Percentiles rank a stretch among this genome's conserved stretches.
Conservation (phyloP, 1,139 yeast species). For the Diutina ranongensis region DNA sequence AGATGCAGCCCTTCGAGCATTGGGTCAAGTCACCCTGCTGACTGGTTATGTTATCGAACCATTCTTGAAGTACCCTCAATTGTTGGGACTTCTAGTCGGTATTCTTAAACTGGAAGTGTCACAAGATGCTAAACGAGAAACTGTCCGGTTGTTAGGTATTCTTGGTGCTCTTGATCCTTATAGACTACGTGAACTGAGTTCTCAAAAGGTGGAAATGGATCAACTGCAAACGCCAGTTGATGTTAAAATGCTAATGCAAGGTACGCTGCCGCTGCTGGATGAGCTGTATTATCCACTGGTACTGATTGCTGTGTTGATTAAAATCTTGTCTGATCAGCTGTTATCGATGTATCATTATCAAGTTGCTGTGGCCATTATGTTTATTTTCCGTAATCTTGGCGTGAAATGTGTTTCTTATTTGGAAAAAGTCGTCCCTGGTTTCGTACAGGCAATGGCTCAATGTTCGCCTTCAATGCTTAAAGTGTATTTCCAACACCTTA, state of each 20-base stretch:
- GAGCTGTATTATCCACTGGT: conserved; percentile 88
- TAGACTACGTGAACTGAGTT: conserved; percentile 64
- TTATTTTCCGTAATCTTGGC: conserved; percentile 82
- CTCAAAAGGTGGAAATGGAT: conserved; percentile 52
- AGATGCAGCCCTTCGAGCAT: conserved; percentile 77
- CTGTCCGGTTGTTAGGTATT: conserved; percentile 81
- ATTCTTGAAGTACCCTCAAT: conserved; percentile 77
- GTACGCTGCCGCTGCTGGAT: conserved; percentile 87
- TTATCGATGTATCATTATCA: conserved; percentile 79
- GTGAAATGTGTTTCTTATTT: conserved; percentile 79
- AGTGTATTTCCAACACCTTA: conserved; percentile 81
- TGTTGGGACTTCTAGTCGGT: conserved; percentile 69
- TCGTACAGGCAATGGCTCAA: conserved; percentile 71
- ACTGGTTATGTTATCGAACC: conserved; percentile 96
- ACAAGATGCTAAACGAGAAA: conserved; percentile 65
- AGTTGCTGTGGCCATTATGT: conserved; percentile 84
- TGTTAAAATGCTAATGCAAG: conserved; percentile 81
- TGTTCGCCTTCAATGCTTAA: conserved; percentile 79
- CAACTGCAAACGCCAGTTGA: conserved; percentile 87
- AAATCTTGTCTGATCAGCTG: conserved; percentile 74
- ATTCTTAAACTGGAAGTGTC: conserved; percentile 76
- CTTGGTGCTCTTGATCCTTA: conserved; percentile 96
- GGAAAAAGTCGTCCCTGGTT: conserved; percentile 81
- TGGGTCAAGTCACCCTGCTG: conserved; percentile 83
- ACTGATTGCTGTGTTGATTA: conserved; percentile 76